A percentile compares a stretch with the other conserved stretches of the same genome.
phyloP scores from a whole-genome alignment of 495 filamentous ascomycete genomes.

The Talaromyces wortmannii region DNA sequence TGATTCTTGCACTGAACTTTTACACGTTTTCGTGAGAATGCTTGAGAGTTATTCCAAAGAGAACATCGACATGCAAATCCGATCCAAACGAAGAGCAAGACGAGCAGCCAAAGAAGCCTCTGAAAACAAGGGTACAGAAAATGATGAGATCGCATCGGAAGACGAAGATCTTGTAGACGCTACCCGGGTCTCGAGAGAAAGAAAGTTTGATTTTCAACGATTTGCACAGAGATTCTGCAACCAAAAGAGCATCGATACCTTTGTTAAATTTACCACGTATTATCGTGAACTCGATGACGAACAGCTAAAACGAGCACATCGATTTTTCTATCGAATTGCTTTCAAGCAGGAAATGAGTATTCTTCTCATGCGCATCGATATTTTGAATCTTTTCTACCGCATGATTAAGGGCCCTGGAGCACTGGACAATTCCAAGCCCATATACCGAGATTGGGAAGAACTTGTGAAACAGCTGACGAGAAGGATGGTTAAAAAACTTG shows the following conservation, averaged over 20 bases:
- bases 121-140: constrained; percentile 16
- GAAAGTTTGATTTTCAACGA: constrained; percentile 88
- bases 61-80: constrained; percentile 87
- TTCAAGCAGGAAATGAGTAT: constrained; percentile 91
- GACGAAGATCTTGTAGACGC: constrained; percentile 68
- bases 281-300: constrained; percentile 74
- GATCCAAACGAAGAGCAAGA: constrained; percentile 62
- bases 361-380: constrained; percentile 84
- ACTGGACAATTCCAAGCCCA: constrained; percentile 53
- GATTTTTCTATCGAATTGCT: constrained; percentile 89
- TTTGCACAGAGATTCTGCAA: constrained; percentile 76
- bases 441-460: constrained; percentile 89
- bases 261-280: constrained; percentile 69
- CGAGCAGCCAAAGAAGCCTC: constrained; percentile 57
- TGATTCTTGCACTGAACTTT: constrained; percentile 84
- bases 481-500: constrained; percentile 68
- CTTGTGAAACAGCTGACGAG: constrained; percentile 74
- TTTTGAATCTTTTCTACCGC: constrained; percentile 77
- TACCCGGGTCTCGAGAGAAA: constrained; percentile 63
- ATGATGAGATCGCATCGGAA: constrained; percentile 49
- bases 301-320: constrained; percentile 89
- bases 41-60: constrained; percentile 91
- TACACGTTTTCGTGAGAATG: constrained; percentile 86
- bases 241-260: constrained; percentile 84
- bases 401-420: constrained; percentile 90